Evolutionary conservation across 345 rosid genomes (phyloP), one percentile per base, ranked within the genome.

Genomic region (Euclidium syriacum): DNA sequence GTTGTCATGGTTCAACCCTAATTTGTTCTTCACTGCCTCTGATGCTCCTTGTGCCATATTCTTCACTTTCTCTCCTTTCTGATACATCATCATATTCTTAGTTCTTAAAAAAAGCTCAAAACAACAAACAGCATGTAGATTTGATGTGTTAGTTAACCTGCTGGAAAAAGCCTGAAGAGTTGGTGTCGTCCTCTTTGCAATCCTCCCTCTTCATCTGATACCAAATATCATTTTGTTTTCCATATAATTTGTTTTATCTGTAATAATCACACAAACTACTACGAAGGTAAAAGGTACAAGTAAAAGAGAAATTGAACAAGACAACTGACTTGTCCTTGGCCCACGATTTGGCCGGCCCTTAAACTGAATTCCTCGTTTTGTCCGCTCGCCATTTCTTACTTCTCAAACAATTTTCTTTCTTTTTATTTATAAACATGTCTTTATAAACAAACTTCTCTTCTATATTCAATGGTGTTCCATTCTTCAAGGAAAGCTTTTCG

Each of bases 51-150:
- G 77, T 1, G 84, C 84, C 81, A 77, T 80, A 36, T 19, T 61
- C 75, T 77, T 80, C 71, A 77, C 68, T 65, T 74, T 62, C 74
- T 73, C 79, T 38, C 83, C 81, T 26, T 77, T 76, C 81, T 81
- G 49, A 26, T 24, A 40, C 22, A 55, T 24, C 18, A 58, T 30
- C 25, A 38, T n/a, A n/a, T 49, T 22, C 52, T 39, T 29, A 44
- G 8, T 16, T 33, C 34, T 23, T 4, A 3, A 3, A 48, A 5
- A 30, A 15, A 0, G 3, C 6, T 6, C 10, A 14, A 57, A 55
- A 56, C 5, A 47, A 46, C 14, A 62, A 25, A 24, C 19, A 25
- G n/a, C 10, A 26, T 56, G 30, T 48, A 26, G 25, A 48, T 32
- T 38, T 36, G n/a, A 20, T 57, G 65, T 48, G 26, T 30, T 58